Conservation (phyloP, 2,329 filamentous ascomycete species). For the Diatrype stigma region DNA sequence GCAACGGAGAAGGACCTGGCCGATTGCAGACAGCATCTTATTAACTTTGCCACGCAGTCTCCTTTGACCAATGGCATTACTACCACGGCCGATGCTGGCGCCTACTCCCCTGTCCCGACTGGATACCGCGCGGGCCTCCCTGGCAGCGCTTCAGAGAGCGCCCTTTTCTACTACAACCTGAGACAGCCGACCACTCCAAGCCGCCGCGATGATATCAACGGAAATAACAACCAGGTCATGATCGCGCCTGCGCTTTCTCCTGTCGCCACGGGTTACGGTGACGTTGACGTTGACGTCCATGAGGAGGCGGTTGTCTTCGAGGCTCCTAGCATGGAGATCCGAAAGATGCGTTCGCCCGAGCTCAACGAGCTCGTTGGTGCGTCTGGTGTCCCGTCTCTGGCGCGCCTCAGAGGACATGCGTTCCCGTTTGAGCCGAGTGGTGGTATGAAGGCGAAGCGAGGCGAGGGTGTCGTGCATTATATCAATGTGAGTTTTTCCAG, state of each 20-base stretch:
- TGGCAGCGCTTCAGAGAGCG: background rate
- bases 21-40: no score
- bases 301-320: background rate
- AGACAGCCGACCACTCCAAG: no score
- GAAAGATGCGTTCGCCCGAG: background rate
- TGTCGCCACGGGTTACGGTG: no score
- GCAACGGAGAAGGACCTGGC: no score
- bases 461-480: background rate
- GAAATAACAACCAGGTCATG: no score
- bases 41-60: no score
- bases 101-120: background rate
- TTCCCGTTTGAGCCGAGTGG: background rate
- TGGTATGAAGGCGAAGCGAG: background rate
- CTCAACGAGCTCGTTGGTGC: background rate
- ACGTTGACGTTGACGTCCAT: no score
- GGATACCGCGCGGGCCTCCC: background rate
- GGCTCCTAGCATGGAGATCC: background rate
- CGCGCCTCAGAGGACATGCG: background rate
- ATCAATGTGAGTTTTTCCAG: background rate
- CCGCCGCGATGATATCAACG: no score
- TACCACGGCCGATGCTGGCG: no score
- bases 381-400: background rate
- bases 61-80: no score
- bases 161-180: background rate
- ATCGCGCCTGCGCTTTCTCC: no score